Percentiles rank a stretch among this genome's conserved stretches.
phyloP scores from a whole-genome alignment of 257 asterid genomes.

The Petrea volubilis region DNA sequence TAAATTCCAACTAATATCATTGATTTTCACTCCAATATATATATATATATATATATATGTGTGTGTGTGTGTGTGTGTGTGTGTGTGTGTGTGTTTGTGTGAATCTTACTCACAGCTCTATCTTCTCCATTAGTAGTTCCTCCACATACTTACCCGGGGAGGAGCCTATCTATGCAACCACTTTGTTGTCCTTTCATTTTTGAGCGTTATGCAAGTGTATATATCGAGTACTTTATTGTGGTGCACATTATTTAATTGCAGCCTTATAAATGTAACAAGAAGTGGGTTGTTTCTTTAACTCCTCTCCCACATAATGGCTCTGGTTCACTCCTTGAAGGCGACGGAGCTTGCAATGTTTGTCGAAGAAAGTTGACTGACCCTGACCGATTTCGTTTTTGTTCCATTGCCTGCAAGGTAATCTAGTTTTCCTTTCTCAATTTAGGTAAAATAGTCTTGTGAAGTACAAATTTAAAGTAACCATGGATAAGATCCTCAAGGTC shows the following conservation, averaged over 20 bases:
- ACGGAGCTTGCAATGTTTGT: conserved; percentile 42
- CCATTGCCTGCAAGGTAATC: conserved; percentile 49
- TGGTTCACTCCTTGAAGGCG: conserved; percentile 39
- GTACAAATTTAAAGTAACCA: neutral
- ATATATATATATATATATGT: too few species aligned
- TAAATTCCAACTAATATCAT: too few species aligned
- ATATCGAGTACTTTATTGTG: neutral
- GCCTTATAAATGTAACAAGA: conserved; percentile 46
- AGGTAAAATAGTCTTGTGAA: neutral
- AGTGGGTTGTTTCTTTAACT: conserved; percentile 41
- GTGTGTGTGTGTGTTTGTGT: too few species aligned
- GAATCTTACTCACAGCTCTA: too few species aligned
- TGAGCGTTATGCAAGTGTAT: too few species aligned
- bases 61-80: too few species aligned
- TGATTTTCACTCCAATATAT: too few species aligned
- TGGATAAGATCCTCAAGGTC: neutral
- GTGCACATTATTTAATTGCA: neutral
- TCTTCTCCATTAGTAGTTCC: too few species aligned
- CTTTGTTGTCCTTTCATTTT: too few species aligned
- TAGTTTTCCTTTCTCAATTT: neutral
- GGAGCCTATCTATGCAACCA: too few species aligned
- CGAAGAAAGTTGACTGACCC: conserved; percentile 40
- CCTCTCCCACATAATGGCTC: conserved; percentile 51
- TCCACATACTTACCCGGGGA: too few species aligned
- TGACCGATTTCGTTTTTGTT: conserved; percentile 33